phyloP scores from a whole-genome alignment of 441 rosid genomes.

The California macrophylla region DNA sequence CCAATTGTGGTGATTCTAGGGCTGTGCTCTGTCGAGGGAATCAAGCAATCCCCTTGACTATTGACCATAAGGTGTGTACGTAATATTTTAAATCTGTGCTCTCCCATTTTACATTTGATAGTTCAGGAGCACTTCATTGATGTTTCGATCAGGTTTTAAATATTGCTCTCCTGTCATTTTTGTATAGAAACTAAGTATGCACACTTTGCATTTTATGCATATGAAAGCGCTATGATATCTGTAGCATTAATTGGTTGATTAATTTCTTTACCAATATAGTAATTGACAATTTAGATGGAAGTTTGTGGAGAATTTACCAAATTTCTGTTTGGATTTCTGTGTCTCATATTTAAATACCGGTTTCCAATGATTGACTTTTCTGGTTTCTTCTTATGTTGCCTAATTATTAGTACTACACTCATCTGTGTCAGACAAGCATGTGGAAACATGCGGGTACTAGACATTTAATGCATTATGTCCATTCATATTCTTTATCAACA shows the following conservation, averaged over 20 bases:
- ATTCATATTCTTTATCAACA: not conserved
- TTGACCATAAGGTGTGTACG: slow-evolving; percentile 22
- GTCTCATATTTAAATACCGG: not conserved
- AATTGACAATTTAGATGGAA: not conserved
- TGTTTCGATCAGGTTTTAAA: not conserved
- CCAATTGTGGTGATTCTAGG: slow-evolving; percentile 25
- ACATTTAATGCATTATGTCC: not conserved
- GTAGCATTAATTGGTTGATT: not conserved
- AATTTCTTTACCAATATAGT: not conserved
- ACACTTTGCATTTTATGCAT: not conserved
- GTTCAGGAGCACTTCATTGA: not conserved
- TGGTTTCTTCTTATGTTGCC: not conserved
- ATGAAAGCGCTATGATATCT: not conserved
- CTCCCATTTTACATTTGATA: not conserved
- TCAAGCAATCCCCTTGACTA: slow-evolving; percentile 19
- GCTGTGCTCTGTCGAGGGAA: slow-evolving; percentile 23
- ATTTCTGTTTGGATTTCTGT: not conserved
- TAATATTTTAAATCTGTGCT: not conserved
- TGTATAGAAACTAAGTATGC: not conserved
- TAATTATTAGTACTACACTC: not conserved
- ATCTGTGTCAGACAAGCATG: not conserved
- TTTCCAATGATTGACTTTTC: not conserved
- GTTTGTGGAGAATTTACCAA: not conserved
- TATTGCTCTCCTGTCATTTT: not conserved
- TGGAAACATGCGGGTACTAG: not conserved